A percentile compares a stretch with the other conserved stretches of the same genome.
phyloP scores from a whole-genome alignment of 163 green algal genomes.

The Scenedesmus sp. region DNA sequence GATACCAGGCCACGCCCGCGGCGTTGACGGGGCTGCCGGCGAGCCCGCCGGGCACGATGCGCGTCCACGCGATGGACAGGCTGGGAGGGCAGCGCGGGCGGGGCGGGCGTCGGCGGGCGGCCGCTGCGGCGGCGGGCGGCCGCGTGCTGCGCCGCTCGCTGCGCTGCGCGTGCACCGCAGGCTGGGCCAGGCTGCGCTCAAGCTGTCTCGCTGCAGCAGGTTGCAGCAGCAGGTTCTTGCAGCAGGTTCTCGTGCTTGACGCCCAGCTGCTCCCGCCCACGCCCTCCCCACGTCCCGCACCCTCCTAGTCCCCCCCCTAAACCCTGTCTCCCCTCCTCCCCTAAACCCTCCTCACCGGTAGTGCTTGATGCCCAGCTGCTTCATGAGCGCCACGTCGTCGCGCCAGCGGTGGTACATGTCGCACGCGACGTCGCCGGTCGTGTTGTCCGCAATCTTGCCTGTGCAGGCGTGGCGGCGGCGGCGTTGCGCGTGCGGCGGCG shows the following conservation, averaged over 20 bases:
- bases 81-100: too few species aligned
- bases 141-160: too few species aligned
- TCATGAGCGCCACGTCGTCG: slow-evolving; percentile 70
- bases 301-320: not conserved
- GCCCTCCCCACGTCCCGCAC: too few species aligned
- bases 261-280: not conserved
- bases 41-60: slow-evolving; percentile 34
- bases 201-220: not conserved
- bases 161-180: slow-evolving; percentile 36
- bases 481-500: too few species aligned
- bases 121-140: too few species aligned
- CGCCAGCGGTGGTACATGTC: slow-evolving; percentile 68
- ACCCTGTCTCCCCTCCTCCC: not conserved
- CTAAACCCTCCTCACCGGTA: slow-evolving; percentile 54
- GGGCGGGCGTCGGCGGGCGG: too few species aligned
- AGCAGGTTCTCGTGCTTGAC: not conserved
- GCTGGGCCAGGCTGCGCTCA: not conserved
- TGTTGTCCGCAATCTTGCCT: slow-evolving; percentile 58
- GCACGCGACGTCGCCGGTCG: slow-evolving; percentile 64
- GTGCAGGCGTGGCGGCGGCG: not conserved
- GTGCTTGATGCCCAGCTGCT: slow-evolving; percentile 60
- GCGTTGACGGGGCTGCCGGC: slow-evolving; percentile 52
- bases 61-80: slow-evolving; percentile 45
- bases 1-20: slow-evolving; percentile 64
- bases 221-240: not conserved